These are phyloP conservation scores for Aspergillus arachidicola DNA, from an alignment of 2,329 filamentous ascomycete genomes.

Conservation along the genomic window DNA sequence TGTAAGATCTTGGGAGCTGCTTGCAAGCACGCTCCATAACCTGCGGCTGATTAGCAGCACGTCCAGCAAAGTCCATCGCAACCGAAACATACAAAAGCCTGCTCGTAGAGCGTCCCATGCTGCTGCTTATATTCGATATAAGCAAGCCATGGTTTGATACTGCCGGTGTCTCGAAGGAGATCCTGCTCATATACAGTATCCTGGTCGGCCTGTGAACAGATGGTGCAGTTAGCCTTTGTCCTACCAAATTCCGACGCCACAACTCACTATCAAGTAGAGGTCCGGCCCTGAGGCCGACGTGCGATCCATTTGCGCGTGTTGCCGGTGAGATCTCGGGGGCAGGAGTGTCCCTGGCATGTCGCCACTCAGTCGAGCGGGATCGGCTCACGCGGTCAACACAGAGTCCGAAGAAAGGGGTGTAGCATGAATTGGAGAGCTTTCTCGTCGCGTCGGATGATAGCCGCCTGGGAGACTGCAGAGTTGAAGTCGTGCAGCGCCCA, in stretches of 20 bases:
- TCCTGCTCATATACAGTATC: constrained; percentile 97
- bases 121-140: constrained; percentile 91
- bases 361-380: constrained; percentile 44
- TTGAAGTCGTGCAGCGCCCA: constrained; percentile 30
- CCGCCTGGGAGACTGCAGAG: constrained; percentile 20
- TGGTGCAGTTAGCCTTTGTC: constrained; percentile 36
- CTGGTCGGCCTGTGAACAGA: constrained; percentile 68
- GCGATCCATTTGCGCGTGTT: constrained; percentile 48
- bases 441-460: constrained; percentile 27
- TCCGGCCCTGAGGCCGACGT: constrained; percentile 44
- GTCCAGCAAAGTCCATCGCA: not conserved
- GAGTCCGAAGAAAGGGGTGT: constrained; percentile 25
- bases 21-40: constrained; percentile 88
- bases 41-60: constrained; percentile 29
- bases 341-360: constrained; percentile 55
- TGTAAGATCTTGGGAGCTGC: constrained; percentile 91
- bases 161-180: constrained; percentile 80
- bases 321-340: constrained; percentile 48
- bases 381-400: constrained; percentile 35
- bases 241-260: constrained; percentile 1
- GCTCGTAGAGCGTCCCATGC: constrained; percentile 82
- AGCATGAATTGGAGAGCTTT: constrained; percentile 31
- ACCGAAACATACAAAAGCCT: constrained; percentile 64
- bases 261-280: constrained; percentile 50
- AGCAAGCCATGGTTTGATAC: constrained; percentile 90